phyloP scores from a whole-genome alignment of 768 basidiomycete species.

The Auricularia sp. region DNA sequence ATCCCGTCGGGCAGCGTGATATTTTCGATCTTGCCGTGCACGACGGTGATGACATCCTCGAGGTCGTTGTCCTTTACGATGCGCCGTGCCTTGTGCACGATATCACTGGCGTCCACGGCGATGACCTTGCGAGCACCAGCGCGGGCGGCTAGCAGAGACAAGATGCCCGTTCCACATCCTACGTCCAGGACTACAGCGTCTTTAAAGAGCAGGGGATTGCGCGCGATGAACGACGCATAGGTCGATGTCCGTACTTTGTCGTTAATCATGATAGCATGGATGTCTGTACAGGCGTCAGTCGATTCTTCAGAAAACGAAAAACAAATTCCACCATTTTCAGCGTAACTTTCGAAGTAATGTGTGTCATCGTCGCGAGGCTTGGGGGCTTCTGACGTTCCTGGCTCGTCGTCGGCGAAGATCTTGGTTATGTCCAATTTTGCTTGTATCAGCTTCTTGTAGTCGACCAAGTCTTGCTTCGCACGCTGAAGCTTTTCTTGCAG shows the following conservation, averaged over 20 bases:
- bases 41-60: conserved; percentile 47
- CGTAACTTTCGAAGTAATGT: conserved; percentile 90
- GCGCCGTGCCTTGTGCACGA: conserved; percentile 64
- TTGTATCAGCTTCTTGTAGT: conserved; percentile 51
- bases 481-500: conserved; percentile 55
- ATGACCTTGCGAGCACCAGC: conserved; percentile 86
- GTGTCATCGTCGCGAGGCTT: conserved; percentile 68
- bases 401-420: conserved; percentile 29
- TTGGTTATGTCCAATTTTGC: conserved; percentile 39
- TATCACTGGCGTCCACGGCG: conserved; percentile 83
- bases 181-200: conserved; percentile 88
- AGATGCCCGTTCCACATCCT: conserved; percentile 90
- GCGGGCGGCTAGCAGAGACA: conserved; percentile 81
- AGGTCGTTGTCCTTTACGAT: conserved; percentile 66
- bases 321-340: conserved; percentile 56
- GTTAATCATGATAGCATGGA: conserved; percentile 94
- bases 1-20: conserved; percentile 64
- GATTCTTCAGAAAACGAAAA: neutral
- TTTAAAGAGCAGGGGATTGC: conserved; percentile 69
- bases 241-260: conserved; percentile 90
- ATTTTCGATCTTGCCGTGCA: conserved; percentile 86
- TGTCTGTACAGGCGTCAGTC: conserved; percentile 41
- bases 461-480: conserved; percentile 49
- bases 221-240: conserved; percentile 85
- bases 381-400: conserved; percentile 26